Percentiles rank a stretch among this genome's conserved stretches.
Evolutionary conservation across 805 yeast species (phyloP).

Genomic region (Millerozyma acaciae): DNA sequence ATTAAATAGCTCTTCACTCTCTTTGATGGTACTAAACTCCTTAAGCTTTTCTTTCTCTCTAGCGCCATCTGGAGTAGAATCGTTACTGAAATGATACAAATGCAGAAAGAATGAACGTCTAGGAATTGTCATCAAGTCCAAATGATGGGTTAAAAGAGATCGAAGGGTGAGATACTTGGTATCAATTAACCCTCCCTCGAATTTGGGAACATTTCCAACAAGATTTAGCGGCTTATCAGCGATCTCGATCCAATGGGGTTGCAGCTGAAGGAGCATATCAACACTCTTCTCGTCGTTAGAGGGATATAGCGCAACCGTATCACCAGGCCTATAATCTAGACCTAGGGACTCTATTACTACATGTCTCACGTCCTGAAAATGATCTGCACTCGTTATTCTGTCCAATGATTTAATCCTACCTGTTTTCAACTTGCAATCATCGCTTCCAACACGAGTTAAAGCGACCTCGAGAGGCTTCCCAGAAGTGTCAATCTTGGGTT

Average conservation of each 20-base stretch:
- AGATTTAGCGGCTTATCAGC: constrained; percentile 59
- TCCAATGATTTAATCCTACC: constrained; percentile 51
- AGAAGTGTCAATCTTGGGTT: constrained; percentile 3
- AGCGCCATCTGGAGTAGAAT: constrained; percentile 50
- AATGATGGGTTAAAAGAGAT: constrained; percentile 67
- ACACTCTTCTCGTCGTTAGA: constrained; percentile 64
- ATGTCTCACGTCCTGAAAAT: constrained; percentile 87
- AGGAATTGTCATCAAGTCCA: constrained; percentile 82
- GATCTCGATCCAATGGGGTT: constrained; percentile 61
- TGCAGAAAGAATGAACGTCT: constrained; percentile 74
- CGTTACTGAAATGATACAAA: constrained; percentile 61
- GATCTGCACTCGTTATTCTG: constrained; percentile 65
- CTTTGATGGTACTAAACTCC: constrained; percentile 70
- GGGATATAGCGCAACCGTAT: constrained; percentile 75
- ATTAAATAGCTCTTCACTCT: constrained; percentile 77
- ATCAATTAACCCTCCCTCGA: constrained; percentile 60
- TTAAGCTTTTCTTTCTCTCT: constrained; percentile 71
- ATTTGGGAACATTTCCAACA: constrained; percentile 28
- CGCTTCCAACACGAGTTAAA: constrained; percentile 7
- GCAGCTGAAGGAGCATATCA: constrained; percentile 57
- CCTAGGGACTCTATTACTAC: constrained; percentile 40
- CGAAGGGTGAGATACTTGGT: constrained; percentile 57
- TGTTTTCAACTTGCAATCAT: constrained; percentile 8
- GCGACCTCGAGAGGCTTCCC: constrained; percentile 1
- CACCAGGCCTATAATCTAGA: constrained; percentile 65